Conservation (phyloP, 2,329 filamentous ascomycete genomes). For the Microsporum ferrugineum region DNA sequence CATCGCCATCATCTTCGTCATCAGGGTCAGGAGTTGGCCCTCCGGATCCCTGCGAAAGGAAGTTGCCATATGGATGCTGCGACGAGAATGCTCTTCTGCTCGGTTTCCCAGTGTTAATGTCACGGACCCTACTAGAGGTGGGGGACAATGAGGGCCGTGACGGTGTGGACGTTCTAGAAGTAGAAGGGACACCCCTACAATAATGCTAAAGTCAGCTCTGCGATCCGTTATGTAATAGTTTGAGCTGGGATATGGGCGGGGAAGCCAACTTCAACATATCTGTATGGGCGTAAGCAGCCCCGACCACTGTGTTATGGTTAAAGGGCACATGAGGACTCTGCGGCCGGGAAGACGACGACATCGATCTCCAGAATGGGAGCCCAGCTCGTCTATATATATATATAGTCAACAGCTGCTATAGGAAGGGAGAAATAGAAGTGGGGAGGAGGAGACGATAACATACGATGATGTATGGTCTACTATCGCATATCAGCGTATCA, state of each 20-base stretch:
- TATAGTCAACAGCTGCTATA: conserved; percentile 2
- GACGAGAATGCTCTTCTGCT: conserved; percentile 33
- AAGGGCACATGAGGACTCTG: conserved; percentile 46
- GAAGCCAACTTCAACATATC: conserved; percentile 82
- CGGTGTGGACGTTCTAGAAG: conserved; percentile 63
- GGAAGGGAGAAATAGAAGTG: conserved; percentile 18
- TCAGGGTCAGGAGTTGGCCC: conserved; percentile 67
- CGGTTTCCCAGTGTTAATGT: conserved; percentile 40
- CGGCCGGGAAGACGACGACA: conserved; percentile 39
- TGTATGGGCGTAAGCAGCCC: conserved; percentile 90
- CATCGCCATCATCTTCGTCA: conserved; percentile 51
- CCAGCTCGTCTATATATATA: conserved; percentile 50
- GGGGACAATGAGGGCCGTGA: conserved; percentile 48
- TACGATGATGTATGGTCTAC: conserved; percentile 31
- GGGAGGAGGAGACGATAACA: conserved; percentile 14
- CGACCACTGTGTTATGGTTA: conserved; percentile 66
- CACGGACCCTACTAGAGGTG: conserved; percentile 28
- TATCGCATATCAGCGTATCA: conserved; percentile 6
- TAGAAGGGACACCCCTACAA: conserved; percentile 25
- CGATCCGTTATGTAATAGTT: not conserved
- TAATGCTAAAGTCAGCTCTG: conserved; percentile 6
- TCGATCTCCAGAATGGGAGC: conserved; percentile 76
- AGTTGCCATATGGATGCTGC: conserved; percentile 65
- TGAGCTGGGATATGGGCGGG: not conserved
- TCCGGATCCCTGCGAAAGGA: conserved; percentile 68